Conservation (phyloP, 2,329 filamentous ascomycete species). For the Ramularia endophylla region DNA sequence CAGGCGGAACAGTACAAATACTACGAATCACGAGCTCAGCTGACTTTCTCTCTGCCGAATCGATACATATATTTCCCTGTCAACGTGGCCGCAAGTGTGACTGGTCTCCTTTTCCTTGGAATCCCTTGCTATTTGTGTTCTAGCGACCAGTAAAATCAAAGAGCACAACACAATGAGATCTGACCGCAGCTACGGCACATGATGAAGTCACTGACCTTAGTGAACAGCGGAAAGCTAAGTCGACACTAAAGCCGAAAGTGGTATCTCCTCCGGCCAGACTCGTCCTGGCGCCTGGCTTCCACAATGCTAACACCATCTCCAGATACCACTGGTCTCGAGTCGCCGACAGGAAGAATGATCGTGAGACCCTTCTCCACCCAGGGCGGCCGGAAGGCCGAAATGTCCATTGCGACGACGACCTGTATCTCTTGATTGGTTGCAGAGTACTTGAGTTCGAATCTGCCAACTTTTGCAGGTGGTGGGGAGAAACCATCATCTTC, state of each 20-base stretch:
- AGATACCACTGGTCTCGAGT: slow-evolving; percentile 37
- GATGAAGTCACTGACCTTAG: no score
- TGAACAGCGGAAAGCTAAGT: no score
- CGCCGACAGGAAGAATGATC: slow-evolving; percentile 48
- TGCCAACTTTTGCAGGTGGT: slow-evolving; percentile 34
- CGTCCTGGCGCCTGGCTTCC: slow-evolving; percentile 18
- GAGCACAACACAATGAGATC: no score
- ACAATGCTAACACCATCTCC: slow-evolving; percentile 10
- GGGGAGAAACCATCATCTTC: slow-evolving; percentile 54
- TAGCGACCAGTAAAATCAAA: no score
- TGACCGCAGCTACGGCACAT: no score
- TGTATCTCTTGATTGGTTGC: slow-evolving; percentile 40
- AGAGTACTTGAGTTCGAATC: slow-evolving; percentile 40
- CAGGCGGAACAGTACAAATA: no score
- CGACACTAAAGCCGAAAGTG: slow-evolving; percentile 3
- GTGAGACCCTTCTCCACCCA: slow-evolving; percentile 43
- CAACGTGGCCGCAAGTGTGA: no score
- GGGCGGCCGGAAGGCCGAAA: slow-evolving; percentile 41
- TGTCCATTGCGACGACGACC: slow-evolving; percentile 38
- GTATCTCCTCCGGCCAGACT: slow-evolving; percentile 19
- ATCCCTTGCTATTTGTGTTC: no score
- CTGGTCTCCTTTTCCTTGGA: no score
- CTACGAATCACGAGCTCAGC: no score
- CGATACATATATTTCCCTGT: no score
- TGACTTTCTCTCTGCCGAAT: no score